Base-by-base conservation (phyloP, 2,329 filamentous ascomycete species). In the Sporothrix variecibatus region DNA sequence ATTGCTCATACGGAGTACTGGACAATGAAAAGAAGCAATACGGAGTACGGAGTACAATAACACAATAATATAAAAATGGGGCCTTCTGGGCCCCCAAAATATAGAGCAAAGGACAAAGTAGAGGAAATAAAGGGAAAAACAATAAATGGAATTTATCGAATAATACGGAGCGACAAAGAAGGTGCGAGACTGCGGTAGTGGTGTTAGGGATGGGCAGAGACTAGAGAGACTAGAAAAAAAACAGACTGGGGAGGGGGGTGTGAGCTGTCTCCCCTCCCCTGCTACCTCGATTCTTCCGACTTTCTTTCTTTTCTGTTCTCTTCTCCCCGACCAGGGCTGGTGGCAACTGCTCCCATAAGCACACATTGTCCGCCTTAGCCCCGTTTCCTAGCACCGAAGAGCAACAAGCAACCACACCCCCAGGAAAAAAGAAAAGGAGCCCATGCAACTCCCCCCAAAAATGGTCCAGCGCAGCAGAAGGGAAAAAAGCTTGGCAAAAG, bases 401-500 rank as follows among this genome's bases (percentile, higher is more conserved):
- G 4, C 20, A 62, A 34, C 11, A 65, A 28, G 9, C 23, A 56
- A 12, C 7, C 51, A 56, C 23, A n/a, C 46, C 51, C 51, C 51
- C 23, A 26, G 51, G 9, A n/a, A n/a, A n/a, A 6, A 17, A 51
- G 46, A n/a, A n/a, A 56, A 53, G 51, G 6, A n/a, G 8, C 56
- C 53, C 60, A 38, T n/a, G 56, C 62, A n/a, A n/a, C n/a, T n/a
- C n/a, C n/a, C n/a, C n/a, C n/a, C n/a, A n/a, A n/a, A n/a, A n/a
- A 28, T 15, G 40, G 40, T 17, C 40, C 28, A 38, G 46, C 28
- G 28, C 46, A 53, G 28, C 28, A 53, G 15, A 56, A 68, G 20
- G 38, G 11, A n/a, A 40, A 69, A 69, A 38, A 23, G 46, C 67
- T 69, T 69, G 67, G 67, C 67, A 53, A 56, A 69, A 69, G 67